Conservation (phyloP, 1,284 basidiomycete species). For the Lentinula novae-zelandiae region DNA sequence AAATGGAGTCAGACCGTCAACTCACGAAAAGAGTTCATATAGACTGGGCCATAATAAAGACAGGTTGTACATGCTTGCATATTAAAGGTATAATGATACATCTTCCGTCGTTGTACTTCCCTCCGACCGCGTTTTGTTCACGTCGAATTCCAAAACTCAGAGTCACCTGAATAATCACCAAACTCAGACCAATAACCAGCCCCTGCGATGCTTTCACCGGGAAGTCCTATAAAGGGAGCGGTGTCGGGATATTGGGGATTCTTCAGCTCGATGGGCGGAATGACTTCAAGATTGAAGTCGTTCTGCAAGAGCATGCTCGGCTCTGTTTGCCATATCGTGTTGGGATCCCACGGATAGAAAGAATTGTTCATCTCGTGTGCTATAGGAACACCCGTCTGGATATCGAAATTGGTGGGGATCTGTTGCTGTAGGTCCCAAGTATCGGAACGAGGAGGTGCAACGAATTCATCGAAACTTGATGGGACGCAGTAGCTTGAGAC, state of each 20-base stretch:
- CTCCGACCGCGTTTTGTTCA: not conserved
- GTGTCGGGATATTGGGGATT: constrained; percentile 28
- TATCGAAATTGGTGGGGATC: constrained; percentile 27
- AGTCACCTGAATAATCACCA: not conserved
- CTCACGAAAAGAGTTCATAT: constrained; percentile 38
- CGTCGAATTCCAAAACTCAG: not conserved
- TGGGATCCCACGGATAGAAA: constrained; percentile 29
- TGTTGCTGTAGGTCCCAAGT: constrained; percentile 15
- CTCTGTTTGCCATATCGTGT: constrained; percentile 25
- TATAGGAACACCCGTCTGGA: constrained; percentile 21
- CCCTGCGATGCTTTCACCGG: not conserved
- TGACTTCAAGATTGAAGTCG: constrained; percentile 38
- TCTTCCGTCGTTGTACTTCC: not conserved
- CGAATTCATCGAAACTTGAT: constrained; percentile 16
- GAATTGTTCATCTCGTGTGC: constrained; percentile 27
- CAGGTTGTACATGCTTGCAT: not conserved
- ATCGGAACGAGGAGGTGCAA: not conserved
- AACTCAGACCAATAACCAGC: not conserved
- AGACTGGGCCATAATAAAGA: no score
- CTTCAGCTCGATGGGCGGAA: constrained; percentile 35
- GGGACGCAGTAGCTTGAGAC: constrained; percentile 13
- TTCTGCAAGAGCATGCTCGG: constrained; percentile 29
- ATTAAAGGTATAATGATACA: not conserved
- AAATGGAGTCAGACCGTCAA: no score
- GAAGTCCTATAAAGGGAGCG: not conserved